These are phyloP conservation scores for Chlorella sp. DNA, from an alignment of 139 green algal species.

Conservation along the genomic window DNA sequence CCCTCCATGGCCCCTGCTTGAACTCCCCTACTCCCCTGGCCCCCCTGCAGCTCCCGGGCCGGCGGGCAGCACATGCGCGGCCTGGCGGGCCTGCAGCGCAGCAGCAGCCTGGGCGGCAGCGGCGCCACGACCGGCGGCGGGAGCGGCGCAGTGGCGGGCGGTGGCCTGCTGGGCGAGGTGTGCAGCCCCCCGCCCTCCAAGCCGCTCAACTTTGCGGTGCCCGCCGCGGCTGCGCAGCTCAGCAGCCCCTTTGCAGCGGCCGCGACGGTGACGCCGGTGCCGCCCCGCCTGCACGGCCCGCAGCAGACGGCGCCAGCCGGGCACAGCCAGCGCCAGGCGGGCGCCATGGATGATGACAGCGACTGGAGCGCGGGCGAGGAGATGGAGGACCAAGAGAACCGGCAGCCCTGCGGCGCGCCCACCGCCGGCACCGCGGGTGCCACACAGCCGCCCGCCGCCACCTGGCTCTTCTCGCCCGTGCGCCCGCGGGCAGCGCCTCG, in stretches of 20 bases:
- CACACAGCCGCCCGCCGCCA: not conserved
- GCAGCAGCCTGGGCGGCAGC: not conserved
- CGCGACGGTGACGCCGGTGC: not conserved
- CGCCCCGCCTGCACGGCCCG: not conserved
- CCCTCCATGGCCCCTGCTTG: too few species aligned
- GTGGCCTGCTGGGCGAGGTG: not conserved
- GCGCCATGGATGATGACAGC: not conserved
- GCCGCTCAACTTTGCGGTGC: not conserved
- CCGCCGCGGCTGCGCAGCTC: too few species aligned
- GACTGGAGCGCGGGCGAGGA: not conserved
- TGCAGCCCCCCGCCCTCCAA: not conserved
- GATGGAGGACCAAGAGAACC: slow-evolving; percentile 22
- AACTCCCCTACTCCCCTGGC: not conserved
- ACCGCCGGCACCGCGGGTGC: not conserved
- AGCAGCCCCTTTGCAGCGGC: slow-evolving; percentile 11
- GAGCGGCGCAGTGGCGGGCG: not conserved
- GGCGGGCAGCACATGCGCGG: not conserved
- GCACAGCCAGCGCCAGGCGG: not conserved
- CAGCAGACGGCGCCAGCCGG: not conserved
- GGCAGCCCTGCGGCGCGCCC: slow-evolving; percentile 8
- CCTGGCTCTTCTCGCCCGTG: slow-evolving; percentile 7
- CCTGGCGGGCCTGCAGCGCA: not conserved
- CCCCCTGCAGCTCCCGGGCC: not conserved
- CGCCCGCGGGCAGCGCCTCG: not conserved
- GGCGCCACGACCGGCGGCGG: not conserved